Evolutionary conservation across 2,329 filamentous ascomycete species (phyloP).

Genomic region (Arachnomyces sp.): DNA sequence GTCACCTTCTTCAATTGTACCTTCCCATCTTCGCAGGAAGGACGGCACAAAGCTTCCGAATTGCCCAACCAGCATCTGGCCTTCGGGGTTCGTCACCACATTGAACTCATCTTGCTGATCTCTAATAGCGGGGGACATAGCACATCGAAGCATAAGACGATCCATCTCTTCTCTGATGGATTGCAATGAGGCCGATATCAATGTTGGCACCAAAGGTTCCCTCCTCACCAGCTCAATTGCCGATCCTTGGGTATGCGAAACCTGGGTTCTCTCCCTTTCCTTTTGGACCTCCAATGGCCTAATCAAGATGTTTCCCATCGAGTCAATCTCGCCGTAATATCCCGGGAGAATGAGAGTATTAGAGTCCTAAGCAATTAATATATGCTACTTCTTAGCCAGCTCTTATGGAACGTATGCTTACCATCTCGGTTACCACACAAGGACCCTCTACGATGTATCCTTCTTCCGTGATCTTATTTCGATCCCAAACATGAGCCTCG

Average conservation of each 20-base stretch:
- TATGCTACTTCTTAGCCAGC: no score
- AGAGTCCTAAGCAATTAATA: constrained; percentile 25
- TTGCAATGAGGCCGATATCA: constrained; percentile 38
- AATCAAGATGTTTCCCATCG: constrained; percentile 43
- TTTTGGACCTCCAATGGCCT: constrained; percentile 28
- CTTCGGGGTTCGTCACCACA: constrained; percentile 41
- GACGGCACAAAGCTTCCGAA: constrained; percentile 44
- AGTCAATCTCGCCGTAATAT: constrained; percentile 39
- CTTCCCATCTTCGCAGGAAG: constrained; percentile 41
- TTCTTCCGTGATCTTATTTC: constrained; percentile 32
- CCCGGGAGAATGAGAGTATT: constrained; percentile 44
- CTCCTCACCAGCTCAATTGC: constrained; percentile 30
- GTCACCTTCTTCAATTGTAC: constrained; percentile 42
- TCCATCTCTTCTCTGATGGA: constrained; percentile 45
- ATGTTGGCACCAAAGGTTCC: constrained; percentile 36
- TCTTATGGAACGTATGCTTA: not conserved
- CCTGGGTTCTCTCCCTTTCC: constrained; percentile 21
- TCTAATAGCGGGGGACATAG: constrained; percentile 44
- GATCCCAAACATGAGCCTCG: constrained; percentile 39
- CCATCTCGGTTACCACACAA: constrained; percentile 42
- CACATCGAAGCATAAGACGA: constrained; percentile 42
- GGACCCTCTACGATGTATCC: constrained; percentile 36
- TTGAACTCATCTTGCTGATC: constrained; percentile 48
- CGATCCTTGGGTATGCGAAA: constrained; percentile 29
- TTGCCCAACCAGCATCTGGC: constrained; percentile 45